A percentile compares a stretch with the other conserved stretches of the same genome.
Evolutionary conservation across 495 filamentous ascomycete genomes (phyloP).

Genomic region (Tetracladium marchalianum): DNA sequence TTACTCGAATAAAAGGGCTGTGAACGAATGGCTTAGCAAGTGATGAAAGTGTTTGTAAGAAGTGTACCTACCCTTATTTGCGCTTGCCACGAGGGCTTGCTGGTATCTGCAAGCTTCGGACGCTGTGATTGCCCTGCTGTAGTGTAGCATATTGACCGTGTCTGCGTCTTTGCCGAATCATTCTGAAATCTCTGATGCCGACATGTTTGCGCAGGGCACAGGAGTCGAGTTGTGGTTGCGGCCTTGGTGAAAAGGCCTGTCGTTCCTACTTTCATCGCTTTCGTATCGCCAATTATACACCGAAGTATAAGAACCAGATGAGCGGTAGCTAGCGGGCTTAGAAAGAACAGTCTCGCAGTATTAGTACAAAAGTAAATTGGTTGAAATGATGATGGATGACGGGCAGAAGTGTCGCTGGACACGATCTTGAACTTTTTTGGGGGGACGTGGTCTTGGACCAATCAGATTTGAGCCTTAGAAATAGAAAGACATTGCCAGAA

Average conservation of each 20-base stretch:
- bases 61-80: conserved; percentile 10
- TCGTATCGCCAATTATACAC: too few species aligned
- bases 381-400: too few species aligned
- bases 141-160: conserved; percentile 19
- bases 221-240: conserved; percentile 35
- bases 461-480: too few species aligned
- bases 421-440: too few species aligned
- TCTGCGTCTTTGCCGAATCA: conserved; percentile 23
- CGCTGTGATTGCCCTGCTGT: neutral
- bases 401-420: too few species aligned
- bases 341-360: too few species aligned
- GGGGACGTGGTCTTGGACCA: too few species aligned
- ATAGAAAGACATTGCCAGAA: neutral
- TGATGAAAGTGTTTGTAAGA: neutral
- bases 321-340: too few species aligned
- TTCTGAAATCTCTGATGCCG: conserved; percentile 30
- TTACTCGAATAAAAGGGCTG: conserved; percentile 73
- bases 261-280: conserved; percentile 30
- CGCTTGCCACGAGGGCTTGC: neutral
- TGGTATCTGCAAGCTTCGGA: neutral
- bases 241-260: conserved; percentile 41
- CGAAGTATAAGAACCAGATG: too few species aligned
- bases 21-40: neutral
- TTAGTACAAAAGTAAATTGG: too few species aligned
- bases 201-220: conserved; percentile 38